Evolutionary conservation across 1,284 basidiomycete species (phyloP), one percentile per base, ranked within the genome.

Genomic region (Cryptococcus maquisensis): DNA sequence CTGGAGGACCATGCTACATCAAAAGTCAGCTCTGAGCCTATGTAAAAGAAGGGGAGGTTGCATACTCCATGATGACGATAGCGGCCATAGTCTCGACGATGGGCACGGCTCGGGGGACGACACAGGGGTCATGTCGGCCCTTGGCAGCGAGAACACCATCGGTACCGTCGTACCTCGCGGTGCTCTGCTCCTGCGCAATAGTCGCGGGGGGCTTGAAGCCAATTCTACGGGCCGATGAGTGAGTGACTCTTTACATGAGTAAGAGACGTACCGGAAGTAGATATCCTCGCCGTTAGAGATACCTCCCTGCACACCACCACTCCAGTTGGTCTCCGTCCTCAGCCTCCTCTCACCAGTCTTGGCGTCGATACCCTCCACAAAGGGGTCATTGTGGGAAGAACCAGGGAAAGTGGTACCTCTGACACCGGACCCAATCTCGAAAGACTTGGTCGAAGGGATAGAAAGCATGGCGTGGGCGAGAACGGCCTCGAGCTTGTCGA

Each of bases 171-270:
- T 99, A 99, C 75, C 88, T 87, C 4, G 88, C 90, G 8, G 96
- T 99, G 45, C 80, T 69, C 77, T 99, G 96, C 45, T 86, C 81
- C 77, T 92, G 93, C 16, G 90, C 88, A 75, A 99, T 99, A 36
- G 96, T 99, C 36, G 96, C 96, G 52, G 96, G 96, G 40, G 90
- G 90, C 79, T 99, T 99, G 85, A 99, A 99, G 2, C 89, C 94
- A 65, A 98, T 82, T 56, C 90, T 93, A 69, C 18, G 36, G 10
- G 16, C 10, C 16, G 8, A 24, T 20, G n/a, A 21, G n/a, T n/a
- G 24, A 15, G 3, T 7, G 9, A 24, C 8, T 49, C 9, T 35
- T 16, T 10, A 37, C 12, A 12, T n/a, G 4, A 43, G 13, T n/a
- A 10, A 12, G 10, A 16, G 4, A 71, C 81, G 67, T 67, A 86